These are phyloP conservation scores for Xerocomellus amylosporus DNA, from an alignment of 768 basidiomycete species.

Conservation along the genomic window DNA sequence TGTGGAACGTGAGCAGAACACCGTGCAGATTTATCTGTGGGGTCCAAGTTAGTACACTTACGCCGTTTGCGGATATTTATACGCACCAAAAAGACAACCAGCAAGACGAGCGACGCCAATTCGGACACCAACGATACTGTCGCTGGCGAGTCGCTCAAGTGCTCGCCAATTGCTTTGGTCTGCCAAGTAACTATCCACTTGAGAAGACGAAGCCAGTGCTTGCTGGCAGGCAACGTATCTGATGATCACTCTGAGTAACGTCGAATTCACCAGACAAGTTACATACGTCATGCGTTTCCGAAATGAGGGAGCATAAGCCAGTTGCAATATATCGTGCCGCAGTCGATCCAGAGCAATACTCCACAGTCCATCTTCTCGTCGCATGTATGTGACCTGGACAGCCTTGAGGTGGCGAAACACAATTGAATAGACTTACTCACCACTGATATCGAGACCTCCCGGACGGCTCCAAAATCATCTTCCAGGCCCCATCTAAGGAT, in stretches of 20 bases:
- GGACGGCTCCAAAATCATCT: slow-evolving; percentile 81
- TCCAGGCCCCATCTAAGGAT: slow-evolving; percentile 62
- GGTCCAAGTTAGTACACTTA: slow-evolving; percentile 3
- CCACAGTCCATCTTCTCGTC: slow-evolving; percentile 39
- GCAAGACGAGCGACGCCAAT: slow-evolving; percentile 81
- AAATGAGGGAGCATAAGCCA: slow-evolving; percentile 48
- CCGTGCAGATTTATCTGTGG: slow-evolving; percentile 15
- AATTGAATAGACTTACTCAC: slow-evolving; percentile 43
- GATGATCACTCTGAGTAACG: slow-evolving; percentile 19
- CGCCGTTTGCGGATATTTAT: background rate
- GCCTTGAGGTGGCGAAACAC: slow-evolving; percentile 10
- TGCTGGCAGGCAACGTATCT: slow-evolving; percentile 78
- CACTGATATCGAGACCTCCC: slow-evolving; percentile 65
- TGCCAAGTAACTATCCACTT: slow-evolving; percentile 36
- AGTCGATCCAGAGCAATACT: slow-evolving; percentile 37
- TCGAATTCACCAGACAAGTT: slow-evolving; percentile 1
- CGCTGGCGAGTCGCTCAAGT: slow-evolving; percentile 56
- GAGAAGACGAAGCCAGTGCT: slow-evolving; percentile 43
- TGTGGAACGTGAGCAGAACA: slow-evolving; percentile 28
- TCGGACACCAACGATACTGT: slow-evolving; percentile 78
- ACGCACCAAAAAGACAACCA: slow-evolving; percentile 54
- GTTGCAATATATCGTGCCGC: slow-evolving; percentile 38
- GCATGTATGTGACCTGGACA: slow-evolving; percentile 49
- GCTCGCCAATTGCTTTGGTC: slow-evolving; percentile 48
- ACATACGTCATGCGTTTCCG: slow-evolving; percentile 74